Base-by-base conservation (phyloP, 371 early-diverging fungal species). In the Mucor saturninus region DNA sequence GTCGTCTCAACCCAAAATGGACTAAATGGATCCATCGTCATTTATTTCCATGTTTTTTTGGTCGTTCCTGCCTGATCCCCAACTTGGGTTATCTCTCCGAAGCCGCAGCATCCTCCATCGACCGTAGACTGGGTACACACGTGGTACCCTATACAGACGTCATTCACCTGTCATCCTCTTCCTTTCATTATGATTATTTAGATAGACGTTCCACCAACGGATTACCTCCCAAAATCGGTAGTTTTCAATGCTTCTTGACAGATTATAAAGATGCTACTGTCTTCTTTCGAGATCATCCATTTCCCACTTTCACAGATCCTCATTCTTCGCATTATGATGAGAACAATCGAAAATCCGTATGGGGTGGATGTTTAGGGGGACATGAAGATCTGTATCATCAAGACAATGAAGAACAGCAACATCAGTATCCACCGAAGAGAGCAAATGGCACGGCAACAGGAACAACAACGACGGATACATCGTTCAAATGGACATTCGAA, bases 21-120 rank as follows among this genome's bases (percentile, higher is more conserved):
- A 88, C 91, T 3, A 95, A 96, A 71, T 95, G 93, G 94, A 73
- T 94, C n/a, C 95, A 95, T 67, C 81, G 90, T 15, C 93, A 92
- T 72, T 62, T 92, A 30, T 90, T 93, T 56, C 93, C 94, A 3
- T 96, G 94, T 69, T 93, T 88, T 67, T 96, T 95, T 85, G 95
- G 96, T 0, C 85, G 97, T 26, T 87, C 88, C 37, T 93, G 95
- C 64, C 65, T 95, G 60, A 93, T 95, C 37, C 95, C 95, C 4
- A 95, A 95, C 63, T 72, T 91, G 14, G 96, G 95, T 7, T 96
- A 95, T 67, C 69, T 95, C 2, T 92, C 92, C 2, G 97, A 96
- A 72, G 91, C 95, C 10, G 91, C 88, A 2, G 92, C 97, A 1
- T 90, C 89, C 5, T 80, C 88, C 26, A 74, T 96, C 5, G 95